Evolutionary conservation across 495 filamentous ascomycete species (phyloP), one percentile per base, ranked within the genome.

Genomic region (Pseudevernia furfuracea): DNA sequence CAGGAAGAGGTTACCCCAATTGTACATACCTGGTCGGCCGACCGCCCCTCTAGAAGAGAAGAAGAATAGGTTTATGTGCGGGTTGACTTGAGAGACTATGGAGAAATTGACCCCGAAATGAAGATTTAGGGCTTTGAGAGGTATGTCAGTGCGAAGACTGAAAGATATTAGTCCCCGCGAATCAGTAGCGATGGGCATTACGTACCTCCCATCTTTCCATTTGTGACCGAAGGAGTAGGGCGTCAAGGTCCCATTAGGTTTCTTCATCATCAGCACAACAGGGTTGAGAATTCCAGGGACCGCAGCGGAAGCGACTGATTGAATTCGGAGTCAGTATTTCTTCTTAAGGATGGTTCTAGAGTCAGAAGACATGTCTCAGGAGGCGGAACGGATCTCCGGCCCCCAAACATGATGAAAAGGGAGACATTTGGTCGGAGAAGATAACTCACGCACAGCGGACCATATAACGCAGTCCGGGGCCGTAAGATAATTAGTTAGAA

Each of bases 91-190:
- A 61, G 85, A 89, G 72, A 98, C 94, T 67, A 98, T 92, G 62
- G 89, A 89, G 75, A 97, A 98, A 67, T 92, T 96, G 70, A 97
- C 95, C 74, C 96, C 96, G 82, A 97, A 97, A 73, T 96, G 90
- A 1, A 94, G 79, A 70, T 97, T 97, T 49, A 98, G 78, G 10
- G 92, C 86, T 74, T 91, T 93, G 71, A 97, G 85, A 0, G 94
- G 94, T 62, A 98, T 96, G 72, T 98, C 94, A 3, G 94, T 98
- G 17, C 93, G 86, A 44, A 98, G 76, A 64, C 85, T 69, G n/a
- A 37, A 37, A 34, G 43, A 36, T 12, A 25, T 66, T 34, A 66
- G 64, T 48, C 12, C 1, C 15, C 23, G 6, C 21, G 36, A 57
- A 11, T 15, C 0, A 30, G 12, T 44, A 55, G 25, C 55, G 23